phyloP scores from a whole-genome alignment of 2,329 filamentous ascomycete species.

The Ophiocordyceps robertsii region DNA sequence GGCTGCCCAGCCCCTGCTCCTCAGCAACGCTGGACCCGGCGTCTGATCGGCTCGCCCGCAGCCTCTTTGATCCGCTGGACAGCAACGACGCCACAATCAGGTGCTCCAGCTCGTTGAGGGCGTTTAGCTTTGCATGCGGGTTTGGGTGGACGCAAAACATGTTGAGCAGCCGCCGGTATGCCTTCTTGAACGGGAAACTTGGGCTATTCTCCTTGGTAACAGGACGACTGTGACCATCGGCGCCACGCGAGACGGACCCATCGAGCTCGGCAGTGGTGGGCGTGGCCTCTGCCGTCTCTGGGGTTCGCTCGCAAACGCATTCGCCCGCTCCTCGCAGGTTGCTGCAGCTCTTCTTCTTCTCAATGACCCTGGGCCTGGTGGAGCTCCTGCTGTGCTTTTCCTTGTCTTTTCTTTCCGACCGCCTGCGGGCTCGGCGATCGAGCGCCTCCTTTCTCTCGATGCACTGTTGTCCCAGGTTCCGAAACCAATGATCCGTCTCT shows the following conservation, averaged over 20 bases:
- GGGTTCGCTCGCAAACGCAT: conserved; percentile 16
- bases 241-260: conserved; percentile 12
- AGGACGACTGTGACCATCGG: conserved; percentile 6
- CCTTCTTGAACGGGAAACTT: conserved; percentile 68
- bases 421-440: conserved; percentile 31
- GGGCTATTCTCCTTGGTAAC: conserved; percentile 12
- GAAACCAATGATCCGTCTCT: conserved; percentile 86
- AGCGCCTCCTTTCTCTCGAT: conserved; percentile 47
- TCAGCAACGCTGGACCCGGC: conserved; percentile 18
- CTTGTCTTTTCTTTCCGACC: conserved; percentile 24
- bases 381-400: conserved; percentile 28
- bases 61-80: conserved; percentile 18
- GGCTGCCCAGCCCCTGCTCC: conserved; percentile 18
- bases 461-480: conserved; percentile 51
- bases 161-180: conserved; percentile 66
- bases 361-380: conserved; percentile 37
- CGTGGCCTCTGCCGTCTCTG: conserved; percentile 23
- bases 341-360: conserved; percentile 56
- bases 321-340: conserved; percentile 43
- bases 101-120: conserved; percentile 69
- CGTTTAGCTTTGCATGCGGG: conserved; percentile 72
- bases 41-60: conserved; percentile 22
- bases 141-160: conserved; percentile 86
- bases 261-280: conserved; percentile 26
- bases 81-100: conserved; percentile 63